Base-by-base conservation (phyloP, 306 rosid species). In the Prunus davidiana region DNA sequence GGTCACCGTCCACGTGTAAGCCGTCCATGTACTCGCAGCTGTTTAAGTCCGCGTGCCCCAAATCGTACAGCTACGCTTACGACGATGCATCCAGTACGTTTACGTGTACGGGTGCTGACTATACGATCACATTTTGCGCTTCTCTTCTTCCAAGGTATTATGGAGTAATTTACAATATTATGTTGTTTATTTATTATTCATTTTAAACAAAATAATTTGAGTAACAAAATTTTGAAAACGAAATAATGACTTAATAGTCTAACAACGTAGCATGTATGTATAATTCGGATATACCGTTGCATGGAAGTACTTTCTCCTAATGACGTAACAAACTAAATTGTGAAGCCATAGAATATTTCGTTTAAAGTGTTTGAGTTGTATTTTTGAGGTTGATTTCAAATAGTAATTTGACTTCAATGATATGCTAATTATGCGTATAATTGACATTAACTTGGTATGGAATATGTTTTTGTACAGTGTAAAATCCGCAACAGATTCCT, bases 21-120 rank as follows among this genome's bases (percentile, higher is more conserved):
- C 95, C 96, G 43, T 88, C 95, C 0, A 64, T 83, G 73, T 94
- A 94, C 83, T 94, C 98, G 1, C 51, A 87, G 60, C 67, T 94
- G 58, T 94, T 94, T 76, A 94, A 94, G 83, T 80, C 93, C 1
- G 97, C 91, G 3, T 94, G 98, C 72, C 98, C 98, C 0, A 82
- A 76, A 77, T 88, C 98, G 0, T 94, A 94, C 10, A 94, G 98
- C 74, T 94, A 94, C 38, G 98, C 98, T 0, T 94, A 83, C 10
- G 98, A 94, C 51, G 97, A 93, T 69, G 94, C 92, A 9, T 87
- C 93, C 0, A 90, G 96, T 64, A 93, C 97, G 3, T 94, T 94
- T 54, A 94, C 98, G 0, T 94, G 98, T 57, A 57, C 86, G 0
- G 89, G 72, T 1, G 95, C 97, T 11, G 98, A 94, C 22, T 94